A percentile compares a stretch with the other conserved stretches of the same genome.
These are phyloP conservation scores for Penicillium lividum DNA, from an alignment of 495 filamentous ascomycete genomes.

Conservation along the genomic window DNA sequence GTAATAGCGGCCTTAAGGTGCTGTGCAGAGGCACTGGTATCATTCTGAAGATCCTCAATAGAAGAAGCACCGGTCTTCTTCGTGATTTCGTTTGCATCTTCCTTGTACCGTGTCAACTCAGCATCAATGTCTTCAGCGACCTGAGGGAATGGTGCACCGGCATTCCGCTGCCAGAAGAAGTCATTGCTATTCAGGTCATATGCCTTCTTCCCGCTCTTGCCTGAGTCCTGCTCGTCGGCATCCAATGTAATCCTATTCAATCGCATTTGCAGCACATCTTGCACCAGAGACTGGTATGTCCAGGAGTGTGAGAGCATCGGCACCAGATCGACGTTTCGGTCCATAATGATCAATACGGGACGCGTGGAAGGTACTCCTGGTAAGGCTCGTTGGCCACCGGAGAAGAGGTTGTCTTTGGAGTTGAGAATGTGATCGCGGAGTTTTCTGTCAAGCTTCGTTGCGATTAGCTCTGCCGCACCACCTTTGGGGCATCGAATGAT, in stretches of 20 bases:
- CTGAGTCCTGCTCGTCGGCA: constrained; percentile 71
- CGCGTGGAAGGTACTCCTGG: constrained; percentile 67
- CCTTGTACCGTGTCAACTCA: constrained; percentile 90
- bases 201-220: constrained; percentile 72
- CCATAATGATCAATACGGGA: constrained; percentile 85
- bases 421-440: constrained; percentile 95
- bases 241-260: constrained; percentile 97
- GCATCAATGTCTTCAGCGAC: constrained; percentile 95
- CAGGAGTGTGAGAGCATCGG: constrained; percentile 99
- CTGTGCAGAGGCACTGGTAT: constrained; percentile 82
- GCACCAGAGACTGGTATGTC: constrained; percentile 96
- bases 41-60: constrained; percentile 90
- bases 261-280: constrained; percentile 91
- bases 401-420: constrained; percentile 95
- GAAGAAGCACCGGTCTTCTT: constrained; percentile 91
- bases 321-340: constrained; percentile 92
- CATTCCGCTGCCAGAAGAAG: constrained; percentile 97
- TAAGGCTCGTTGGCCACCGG: constrained; percentile 49
- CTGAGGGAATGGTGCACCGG: constrained; percentile 90
- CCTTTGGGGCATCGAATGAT: constrained; percentile 91
- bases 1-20: constrained; percentile 97
- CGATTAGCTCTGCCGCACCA: constrained; percentile 91
- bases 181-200: constrained; percentile 91
- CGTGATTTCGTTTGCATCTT: constrained; percentile 92
- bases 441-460: constrained; percentile 90